Evolutionary conservation across 2,329 filamentous ascomycete species (phyloP).

Genomic region (Biscogniauxia mediterranea): DNA sequence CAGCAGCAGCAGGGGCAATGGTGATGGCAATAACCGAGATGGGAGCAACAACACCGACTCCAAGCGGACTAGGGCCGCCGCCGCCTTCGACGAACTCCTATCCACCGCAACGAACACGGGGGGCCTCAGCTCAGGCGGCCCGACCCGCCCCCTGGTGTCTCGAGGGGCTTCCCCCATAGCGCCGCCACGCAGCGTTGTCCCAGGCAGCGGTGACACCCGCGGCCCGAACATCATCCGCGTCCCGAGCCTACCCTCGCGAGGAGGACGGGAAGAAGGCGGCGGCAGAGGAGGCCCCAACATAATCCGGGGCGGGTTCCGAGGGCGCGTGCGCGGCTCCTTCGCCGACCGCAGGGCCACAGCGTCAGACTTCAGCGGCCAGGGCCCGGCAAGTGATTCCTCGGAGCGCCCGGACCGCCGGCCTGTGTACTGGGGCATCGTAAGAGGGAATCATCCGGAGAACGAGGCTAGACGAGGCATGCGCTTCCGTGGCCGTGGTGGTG

Average conservation of each 20-base stretch:
- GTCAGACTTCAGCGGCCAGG: too few relatives aligned
- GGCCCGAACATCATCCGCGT: neutral
- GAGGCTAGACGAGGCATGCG: too few relatives aligned
- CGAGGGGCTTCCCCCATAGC: neutral
- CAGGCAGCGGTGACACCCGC: neutral
- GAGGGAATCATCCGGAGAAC: too few relatives aligned
- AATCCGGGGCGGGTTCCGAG: slow-evolving; percentile 21
- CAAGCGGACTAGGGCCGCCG: slow-evolving; percentile 23
- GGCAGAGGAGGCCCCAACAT: slow-evolving; percentile 2
- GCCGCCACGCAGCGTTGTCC: too few relatives aligned
- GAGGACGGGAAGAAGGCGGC: neutral
- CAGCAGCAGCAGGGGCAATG: slow-evolving; percentile 3
- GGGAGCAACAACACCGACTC: slow-evolving; percentile 1
- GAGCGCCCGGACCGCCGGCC: too few relatives aligned
- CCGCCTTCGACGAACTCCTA: slow-evolving; percentile 27
- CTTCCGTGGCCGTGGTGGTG: slow-evolving; percentile 6
- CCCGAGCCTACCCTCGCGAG: slow-evolving; percentile 1
- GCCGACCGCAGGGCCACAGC: slow-evolving; percentile 19
- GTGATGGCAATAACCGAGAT: neutral
- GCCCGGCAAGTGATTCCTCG: too few relatives aligned
- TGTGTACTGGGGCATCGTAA: too few relatives aligned
- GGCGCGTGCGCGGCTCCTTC: slow-evolving; percentile 23
- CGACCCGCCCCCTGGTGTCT: neutral
- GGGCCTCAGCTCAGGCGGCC: neutral
- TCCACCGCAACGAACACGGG: slow-evolving; percentile 8